These are phyloP conservation scores for Salvia splendens DNA, from an alignment of 257 asterid genomes.

Conservation along the genomic window DNA sequence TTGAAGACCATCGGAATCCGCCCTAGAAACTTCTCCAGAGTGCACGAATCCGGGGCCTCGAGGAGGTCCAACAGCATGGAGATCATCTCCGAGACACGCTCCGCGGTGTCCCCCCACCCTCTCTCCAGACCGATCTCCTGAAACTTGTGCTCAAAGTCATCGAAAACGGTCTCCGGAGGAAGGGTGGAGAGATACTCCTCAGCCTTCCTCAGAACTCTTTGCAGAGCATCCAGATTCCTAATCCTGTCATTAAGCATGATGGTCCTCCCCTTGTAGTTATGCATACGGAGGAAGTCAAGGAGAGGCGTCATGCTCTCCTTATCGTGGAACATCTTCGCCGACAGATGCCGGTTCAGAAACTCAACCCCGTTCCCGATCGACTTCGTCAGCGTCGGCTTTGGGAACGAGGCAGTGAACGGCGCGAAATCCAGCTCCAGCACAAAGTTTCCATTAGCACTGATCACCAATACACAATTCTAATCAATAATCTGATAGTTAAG, in stretches of 20 bases:
- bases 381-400: conserved; percentile 90
- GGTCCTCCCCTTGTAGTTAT: conserved; percentile 82
- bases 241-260: conserved; percentile 84
- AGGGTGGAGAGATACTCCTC: conserved; percentile 85
- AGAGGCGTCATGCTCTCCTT: conserved; percentile 92
- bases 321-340: conserved; percentile 96
- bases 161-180: conserved; percentile 56
- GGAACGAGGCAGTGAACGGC: conserved; percentile 86
- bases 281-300: conserved; percentile 80
- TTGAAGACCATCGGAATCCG: conserved; percentile 95
- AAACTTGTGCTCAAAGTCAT: conserved; percentile 67
- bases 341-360: conserved; percentile 93
- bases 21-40: conserved; percentile 84
- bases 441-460: conserved; percentile 71
- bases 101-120: conserved; percentile 94
- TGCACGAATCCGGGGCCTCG: conserved; percentile 90
- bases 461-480: conserved; percentile 23
- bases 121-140: conserved; percentile 92
- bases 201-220: conserved; percentile 77
- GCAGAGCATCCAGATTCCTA: conserved; percentile 59
- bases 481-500: background rate
- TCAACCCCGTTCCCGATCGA: conserved; percentile 98
- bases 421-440: conserved; percentile 95
- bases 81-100: conserved; percentile 73
- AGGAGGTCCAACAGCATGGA: conserved; percentile 86